Percentiles rank a stretch among this genome's conserved stretches.
These are phyloP conservation scores for Cunninghamia lanceolata DNA, from an alignment of 75 land plant species.

Conservation along the genomic window DNA sequence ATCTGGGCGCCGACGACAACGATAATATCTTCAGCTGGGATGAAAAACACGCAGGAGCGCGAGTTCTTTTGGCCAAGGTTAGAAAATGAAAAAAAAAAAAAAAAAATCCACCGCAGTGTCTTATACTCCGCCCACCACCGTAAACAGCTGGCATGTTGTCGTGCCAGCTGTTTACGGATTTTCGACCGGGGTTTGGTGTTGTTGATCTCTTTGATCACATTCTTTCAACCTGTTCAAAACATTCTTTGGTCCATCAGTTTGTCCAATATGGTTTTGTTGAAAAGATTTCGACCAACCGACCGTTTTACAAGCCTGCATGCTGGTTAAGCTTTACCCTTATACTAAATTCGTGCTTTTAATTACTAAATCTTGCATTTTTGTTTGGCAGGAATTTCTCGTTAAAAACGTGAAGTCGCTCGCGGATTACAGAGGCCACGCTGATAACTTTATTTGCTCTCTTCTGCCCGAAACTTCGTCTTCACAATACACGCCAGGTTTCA, in stretches of 20 bases:
- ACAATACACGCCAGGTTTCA: conserved; percentile 18
- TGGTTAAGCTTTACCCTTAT: no score
- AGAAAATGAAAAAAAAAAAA: neutral
- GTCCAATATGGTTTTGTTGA: no score
- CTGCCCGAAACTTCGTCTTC: conserved; percentile 14
- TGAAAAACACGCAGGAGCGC: conserved; percentile 42
- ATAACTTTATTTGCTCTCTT: conserved; percentile 25
- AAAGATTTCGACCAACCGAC: no score
- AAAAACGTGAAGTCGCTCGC: conserved; percentile 9
- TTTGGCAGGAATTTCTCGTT: neutral
- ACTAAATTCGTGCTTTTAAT: no score
- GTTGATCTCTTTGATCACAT: no score
- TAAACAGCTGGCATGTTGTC: no score
- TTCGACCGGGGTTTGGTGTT: no score
- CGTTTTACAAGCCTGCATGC: no score
- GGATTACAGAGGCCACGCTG: conserved; percentile 24
- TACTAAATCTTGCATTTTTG: neutral
- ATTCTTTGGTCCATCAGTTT: no score
- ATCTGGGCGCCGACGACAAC: conserved; percentile 18
- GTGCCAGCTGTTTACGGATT: no score
- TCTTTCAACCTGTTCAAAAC: no score
- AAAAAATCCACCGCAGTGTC: neutral
- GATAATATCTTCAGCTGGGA: conserved; percentile 31
- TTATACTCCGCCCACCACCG: no score
- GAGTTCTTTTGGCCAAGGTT: conserved; percentile 34